Percentiles rank a stretch among this genome's conserved stretches.
phyloP scores from a whole-genome alignment of 768 basidiomycete species.

The Pleurotus pulmonarius region DNA sequence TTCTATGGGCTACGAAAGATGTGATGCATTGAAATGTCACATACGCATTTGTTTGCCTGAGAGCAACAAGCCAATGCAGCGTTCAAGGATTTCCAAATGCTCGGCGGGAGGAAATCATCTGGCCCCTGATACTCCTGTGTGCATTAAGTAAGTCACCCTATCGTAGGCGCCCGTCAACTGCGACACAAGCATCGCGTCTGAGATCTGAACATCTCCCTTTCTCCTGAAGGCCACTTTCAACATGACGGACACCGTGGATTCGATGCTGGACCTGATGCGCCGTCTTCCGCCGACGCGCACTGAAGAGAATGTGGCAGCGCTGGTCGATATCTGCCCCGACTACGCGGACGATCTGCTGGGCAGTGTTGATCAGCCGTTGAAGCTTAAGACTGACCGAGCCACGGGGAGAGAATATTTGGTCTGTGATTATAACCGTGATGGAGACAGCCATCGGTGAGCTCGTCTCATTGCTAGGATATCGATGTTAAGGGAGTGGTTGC shows the following conservation, averaged over 20 bases:
- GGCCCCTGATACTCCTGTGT: no score
- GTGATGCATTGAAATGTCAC: no score
- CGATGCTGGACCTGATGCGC: constrained; percentile 94
- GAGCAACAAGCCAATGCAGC: no score
- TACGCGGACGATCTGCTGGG: constrained; percentile 93
- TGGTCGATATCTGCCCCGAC: constrained; percentile 84
- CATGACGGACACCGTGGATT: constrained; percentile 81
- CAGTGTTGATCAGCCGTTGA: constrained; percentile 92
- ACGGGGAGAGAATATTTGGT: constrained; percentile 89
- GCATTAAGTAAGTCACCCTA: no score
- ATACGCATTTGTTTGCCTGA: no score
- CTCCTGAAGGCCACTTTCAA: constrained; percentile 1
- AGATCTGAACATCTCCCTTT: neutral
- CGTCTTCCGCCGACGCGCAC: constrained; percentile 91
- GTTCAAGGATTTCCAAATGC: no score
- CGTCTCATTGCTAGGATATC: neutral
- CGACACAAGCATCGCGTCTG: no score
- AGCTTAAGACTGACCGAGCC: constrained; percentile 72
- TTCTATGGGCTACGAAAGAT: no score
- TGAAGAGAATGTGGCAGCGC: constrained; percentile 80
- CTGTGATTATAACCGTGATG: constrained; percentile 92
- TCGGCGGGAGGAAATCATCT: no score
- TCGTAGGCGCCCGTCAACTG: no score
- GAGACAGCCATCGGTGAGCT: constrained; percentile 81
- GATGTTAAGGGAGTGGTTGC: no score